Evolutionary conservation across 306 rosid genomes (phyloP).

Genomic region (Sesbania bispinosa): DNA sequence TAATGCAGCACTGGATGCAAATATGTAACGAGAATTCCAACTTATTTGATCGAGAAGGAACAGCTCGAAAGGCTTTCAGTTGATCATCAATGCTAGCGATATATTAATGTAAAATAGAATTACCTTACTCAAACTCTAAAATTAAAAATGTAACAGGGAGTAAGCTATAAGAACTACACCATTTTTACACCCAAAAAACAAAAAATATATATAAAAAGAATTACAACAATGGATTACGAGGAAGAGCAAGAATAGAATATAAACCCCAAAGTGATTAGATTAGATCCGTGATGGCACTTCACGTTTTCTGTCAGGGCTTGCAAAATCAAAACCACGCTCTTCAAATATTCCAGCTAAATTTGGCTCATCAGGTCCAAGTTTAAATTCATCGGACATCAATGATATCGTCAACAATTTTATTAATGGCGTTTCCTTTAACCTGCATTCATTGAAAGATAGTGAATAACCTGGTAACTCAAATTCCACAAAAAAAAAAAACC

Average conservation of each 20-base stretch:
- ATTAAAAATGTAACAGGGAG: background rate
- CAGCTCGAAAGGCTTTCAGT: background rate
- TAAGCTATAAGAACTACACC: background rate
- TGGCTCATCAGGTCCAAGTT: background rate
- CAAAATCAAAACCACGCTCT: no score
- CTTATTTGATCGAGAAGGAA: background rate
- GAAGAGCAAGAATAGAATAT: background rate
- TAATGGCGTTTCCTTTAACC: slow-evolving; percentile 56
- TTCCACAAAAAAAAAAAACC: background rate
- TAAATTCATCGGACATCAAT: slow-evolving; percentile 12
- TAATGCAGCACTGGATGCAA: no score
- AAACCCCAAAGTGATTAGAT: slow-evolving; percentile 1
- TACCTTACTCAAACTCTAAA: background rate
- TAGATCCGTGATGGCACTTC: background rate
- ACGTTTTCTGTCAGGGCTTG: background rate
- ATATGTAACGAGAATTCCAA: background rate
- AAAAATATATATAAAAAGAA: no score
- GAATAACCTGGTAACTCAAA: background rate
- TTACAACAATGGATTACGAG: background rate
- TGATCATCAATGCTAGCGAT: background rate
- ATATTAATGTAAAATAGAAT: background rate
- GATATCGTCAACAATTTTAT: slow-evolving; percentile 44
- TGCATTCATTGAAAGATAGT: slow-evolving; percentile 23
- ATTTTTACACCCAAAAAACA: background rate
- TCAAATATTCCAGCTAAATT: no score